These are phyloP conservation scores for Podaxis carcinomalis DNA, from an alignment of 768 basidiomycete species.

Conservation along the genomic window DNA sequence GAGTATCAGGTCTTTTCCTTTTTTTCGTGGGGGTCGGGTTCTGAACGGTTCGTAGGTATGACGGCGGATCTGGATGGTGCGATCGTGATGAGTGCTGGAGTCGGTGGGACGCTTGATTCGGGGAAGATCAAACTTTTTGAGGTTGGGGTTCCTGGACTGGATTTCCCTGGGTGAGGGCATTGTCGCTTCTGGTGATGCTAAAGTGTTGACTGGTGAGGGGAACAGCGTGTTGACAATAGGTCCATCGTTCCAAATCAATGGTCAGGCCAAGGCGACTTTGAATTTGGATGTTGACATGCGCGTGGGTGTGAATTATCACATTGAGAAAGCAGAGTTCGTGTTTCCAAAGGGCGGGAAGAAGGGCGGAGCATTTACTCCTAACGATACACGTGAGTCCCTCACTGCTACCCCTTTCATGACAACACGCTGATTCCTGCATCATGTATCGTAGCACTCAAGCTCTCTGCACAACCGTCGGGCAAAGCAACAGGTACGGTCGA, in stretches of 20 bases:
- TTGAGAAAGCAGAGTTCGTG: slow-evolving; percentile 34
- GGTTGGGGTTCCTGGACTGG: slow-evolving; percentile 42
- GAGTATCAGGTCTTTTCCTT: slow-evolving; percentile 9
- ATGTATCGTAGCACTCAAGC: slow-evolving; percentile 28
- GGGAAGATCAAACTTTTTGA: slow-evolving; percentile 37
- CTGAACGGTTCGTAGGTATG: slow-evolving; percentile 22
- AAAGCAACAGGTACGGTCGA: slow-evolving; percentile 35
- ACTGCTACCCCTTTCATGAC: background rate
- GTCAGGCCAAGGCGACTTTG: slow-evolving; percentile 28
- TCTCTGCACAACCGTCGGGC: slow-evolving; percentile 36
- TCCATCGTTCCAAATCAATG: slow-evolving; percentile 41
- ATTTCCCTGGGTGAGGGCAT: slow-evolving; percentile 42
- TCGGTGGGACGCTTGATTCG: slow-evolving; percentile 37
- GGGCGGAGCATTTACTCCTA: slow-evolving; percentile 27
- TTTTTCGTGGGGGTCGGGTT: background rate
- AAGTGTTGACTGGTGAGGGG: background rate
- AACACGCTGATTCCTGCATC: background rate
- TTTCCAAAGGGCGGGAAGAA: slow-evolving; percentile 36
- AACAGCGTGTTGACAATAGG: slow-evolving; percentile 42
- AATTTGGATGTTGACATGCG: slow-evolving; percentile 34
- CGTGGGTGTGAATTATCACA: slow-evolving; percentile 39
- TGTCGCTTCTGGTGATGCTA: background rate
- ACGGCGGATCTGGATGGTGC: slow-evolving; percentile 35
- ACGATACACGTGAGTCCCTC: slow-evolving; percentile 36
- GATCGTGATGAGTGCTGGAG: slow-evolving; percentile 31